Base-by-base conservation (phyloP, 176 grass and related monocot genomes). In the Luzula sylvatica region DNA sequence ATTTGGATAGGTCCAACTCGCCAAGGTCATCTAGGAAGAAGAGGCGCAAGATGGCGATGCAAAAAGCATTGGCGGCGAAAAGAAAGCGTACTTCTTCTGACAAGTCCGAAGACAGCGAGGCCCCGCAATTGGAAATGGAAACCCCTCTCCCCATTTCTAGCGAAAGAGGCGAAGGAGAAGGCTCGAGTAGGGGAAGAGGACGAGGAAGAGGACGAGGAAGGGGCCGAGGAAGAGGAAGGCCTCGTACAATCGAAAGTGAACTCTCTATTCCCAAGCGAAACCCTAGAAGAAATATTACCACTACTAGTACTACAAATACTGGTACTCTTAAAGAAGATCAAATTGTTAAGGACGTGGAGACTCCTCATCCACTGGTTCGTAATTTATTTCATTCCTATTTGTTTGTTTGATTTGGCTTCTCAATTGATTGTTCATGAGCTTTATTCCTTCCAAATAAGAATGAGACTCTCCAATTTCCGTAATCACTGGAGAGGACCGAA, bases 11-110 rank as follows among this genome's bases (percentile, higher is more conserved):
- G 4, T 53, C 29, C 20, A 50, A 58, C 26, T 78, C 70, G 15
- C 69, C 77, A 46, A 66, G 72, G 42, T 50, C 68, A 14, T 55
- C 50, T 23, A 42, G 81, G 52, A 95, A 87, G 42, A 65, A 83
- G 43, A 83, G 66, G 61, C 69, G 79, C 11, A 83, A 73, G 73
- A 29, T 24, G 44, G 29, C 26, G 28, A 42, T 24, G 63, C 29
- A 48, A 14, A 68, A 1, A 29, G 58, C 41, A n/a, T 35, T 4
- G 30, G 30, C 30, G 7, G 30, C 30, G 9, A 35, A 35, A 35
- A 35, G 30, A 35, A 35, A 35, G 30, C 30, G 30, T 9, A 9
- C 1, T 35, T 35, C 30, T 35, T 35, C 30, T 35, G 30, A 35
- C 30, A 35, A 35, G 16, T 28, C 4, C 39, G 30, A 16, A 6